Evolutionary conservation across 352 stramenopile genomes (phyloP).

Genomic region (Pythium pyrilobum): DNA sequence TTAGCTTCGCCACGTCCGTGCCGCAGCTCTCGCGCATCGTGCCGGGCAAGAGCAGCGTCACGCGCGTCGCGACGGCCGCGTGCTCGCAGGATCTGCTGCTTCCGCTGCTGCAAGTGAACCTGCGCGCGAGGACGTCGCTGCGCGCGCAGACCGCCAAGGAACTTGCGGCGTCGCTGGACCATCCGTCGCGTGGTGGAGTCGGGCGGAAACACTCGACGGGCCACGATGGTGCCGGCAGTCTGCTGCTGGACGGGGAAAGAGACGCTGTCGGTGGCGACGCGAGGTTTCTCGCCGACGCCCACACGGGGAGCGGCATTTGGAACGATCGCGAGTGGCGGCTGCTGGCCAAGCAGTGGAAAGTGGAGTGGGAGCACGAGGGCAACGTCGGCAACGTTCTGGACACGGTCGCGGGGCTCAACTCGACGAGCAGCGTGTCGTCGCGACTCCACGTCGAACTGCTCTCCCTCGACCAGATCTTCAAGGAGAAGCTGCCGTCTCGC

Average conservation of each 20-base stretch:
- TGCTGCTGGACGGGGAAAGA: too few species aligned
- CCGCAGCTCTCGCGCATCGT: constrained; percentile 37
- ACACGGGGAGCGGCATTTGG: constrained; percentile 11
- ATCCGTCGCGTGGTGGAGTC: not conserved
- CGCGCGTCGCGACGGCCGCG: constrained; percentile 36
- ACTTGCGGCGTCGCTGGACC: constrained; percentile 33
- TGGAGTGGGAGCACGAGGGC: constrained; percentile 26
- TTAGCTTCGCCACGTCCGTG: constrained; percentile 63
- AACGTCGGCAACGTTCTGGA: constrained; percentile 24
- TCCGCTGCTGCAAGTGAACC: constrained; percentile 41
- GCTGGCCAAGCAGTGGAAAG: constrained; percentile 23
- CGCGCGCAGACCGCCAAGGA: constrained; percentile 35
- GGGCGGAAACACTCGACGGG: not conserved
- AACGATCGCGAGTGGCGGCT: constrained; percentile 21
- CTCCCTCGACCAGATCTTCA: constrained; percentile 65
- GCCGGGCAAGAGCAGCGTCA: constrained; percentile 42
- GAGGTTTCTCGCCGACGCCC: not conserved
- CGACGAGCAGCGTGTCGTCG: constrained; percentile 16
- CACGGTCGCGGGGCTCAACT: constrained; percentile 23
- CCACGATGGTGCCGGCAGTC: too few species aligned
- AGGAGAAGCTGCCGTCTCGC: constrained; percentile 64
- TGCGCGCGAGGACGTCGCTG: constrained; percentile 27
- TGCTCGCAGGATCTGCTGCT: constrained; percentile 33
- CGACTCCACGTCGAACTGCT: constrained; percentile 23
- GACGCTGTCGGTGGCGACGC: too few species aligned